Base-by-base conservation (phyloP, 2,329 filamentous ascomycete species). In the Curvularia sp. region DNA sequence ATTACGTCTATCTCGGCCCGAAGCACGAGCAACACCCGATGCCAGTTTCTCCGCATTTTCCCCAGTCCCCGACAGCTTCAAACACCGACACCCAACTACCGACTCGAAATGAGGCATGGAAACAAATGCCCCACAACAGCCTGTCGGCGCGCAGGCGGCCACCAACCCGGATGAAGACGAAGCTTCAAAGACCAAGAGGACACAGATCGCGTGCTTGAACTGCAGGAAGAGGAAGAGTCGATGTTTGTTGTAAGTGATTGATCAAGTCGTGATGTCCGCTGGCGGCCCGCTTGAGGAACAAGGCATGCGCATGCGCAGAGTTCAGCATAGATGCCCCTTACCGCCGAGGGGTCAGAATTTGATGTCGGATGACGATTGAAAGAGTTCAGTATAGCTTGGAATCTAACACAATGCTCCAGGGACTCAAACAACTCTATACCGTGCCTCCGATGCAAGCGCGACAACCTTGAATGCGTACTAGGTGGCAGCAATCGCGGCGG, bases 401-500 rank as follows among this genome's bases (percentile, higher is more conserved):
- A 10, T 25, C 49, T 58, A 23, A 51, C 53, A 41, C 21, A 25
- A 42, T 19, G 18, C 39, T 55, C 34, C 54, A 78, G 75, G 77
- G 82, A 79, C 75, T 83, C 73, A 73, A 78, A 76, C 73, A 82
- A 70, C 73, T 81, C 71, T 69, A 81, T 78, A 27, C 85, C 85
- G 25, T 87, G 85, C 64, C 80, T 84, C 50, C 78, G 85, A 53
- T 87, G 85, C 73, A 81, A 83, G 60, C 81, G 82, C 64, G 84
- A 86, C 61, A 79, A 80, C 55, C 82, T 84, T 51, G 84, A 87
- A 59, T 87, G 85, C 69, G 80, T 87, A 10, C 79, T 87, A 19
- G 85, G 84, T 7, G 82, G 82, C 43, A 86, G 83, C 47, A 87
- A 87, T 67, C 82, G 85, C 53, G 85, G 85, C 45, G 85, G 85